phyloP scores from a whole-genome alignment of 345 rosid species.

The Crucihimalaya himalaica region DNA sequence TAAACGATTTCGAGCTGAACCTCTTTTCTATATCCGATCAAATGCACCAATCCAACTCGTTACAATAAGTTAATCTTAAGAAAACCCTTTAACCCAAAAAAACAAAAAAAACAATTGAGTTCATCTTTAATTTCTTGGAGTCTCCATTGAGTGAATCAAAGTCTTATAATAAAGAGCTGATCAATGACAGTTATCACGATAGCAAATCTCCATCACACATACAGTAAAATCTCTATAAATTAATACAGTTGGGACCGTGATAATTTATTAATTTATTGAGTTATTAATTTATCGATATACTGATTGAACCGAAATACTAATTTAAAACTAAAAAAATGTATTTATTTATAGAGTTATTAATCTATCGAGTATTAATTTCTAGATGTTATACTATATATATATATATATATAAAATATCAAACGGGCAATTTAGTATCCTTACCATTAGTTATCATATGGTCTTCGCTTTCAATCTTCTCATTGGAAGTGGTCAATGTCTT shows the following conservation, averaged over 20 bases:
- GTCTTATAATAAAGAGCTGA: background rate
- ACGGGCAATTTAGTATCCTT: conserved; percentile 24
- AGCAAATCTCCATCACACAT: background rate
- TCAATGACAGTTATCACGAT: background rate
- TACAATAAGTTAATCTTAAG: background rate
- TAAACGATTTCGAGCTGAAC: background rate
- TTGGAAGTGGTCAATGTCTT: conserved; percentile 5
- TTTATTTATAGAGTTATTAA: no score
- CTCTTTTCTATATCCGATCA: background rate
- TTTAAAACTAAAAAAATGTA: no score
- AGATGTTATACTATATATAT: no score
- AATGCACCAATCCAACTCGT: background rate
- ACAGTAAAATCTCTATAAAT: no score
- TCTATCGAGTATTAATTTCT: no score
- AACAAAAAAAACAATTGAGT: background rate
- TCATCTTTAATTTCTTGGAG: background rate
- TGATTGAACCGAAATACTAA: no score
- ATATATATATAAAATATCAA: conserved; percentile 3
- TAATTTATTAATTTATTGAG: no score
- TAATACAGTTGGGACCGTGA: no score
- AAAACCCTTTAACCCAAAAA: no score
- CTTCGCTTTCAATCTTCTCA: conserved; percentile 23
- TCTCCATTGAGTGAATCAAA: background rate
- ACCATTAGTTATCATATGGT: background rate
- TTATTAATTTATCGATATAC: no score